phyloP scores from a whole-genome alignment of 2,329 filamentous ascomycete species.

The Plenodomus lindquistii region DNA sequence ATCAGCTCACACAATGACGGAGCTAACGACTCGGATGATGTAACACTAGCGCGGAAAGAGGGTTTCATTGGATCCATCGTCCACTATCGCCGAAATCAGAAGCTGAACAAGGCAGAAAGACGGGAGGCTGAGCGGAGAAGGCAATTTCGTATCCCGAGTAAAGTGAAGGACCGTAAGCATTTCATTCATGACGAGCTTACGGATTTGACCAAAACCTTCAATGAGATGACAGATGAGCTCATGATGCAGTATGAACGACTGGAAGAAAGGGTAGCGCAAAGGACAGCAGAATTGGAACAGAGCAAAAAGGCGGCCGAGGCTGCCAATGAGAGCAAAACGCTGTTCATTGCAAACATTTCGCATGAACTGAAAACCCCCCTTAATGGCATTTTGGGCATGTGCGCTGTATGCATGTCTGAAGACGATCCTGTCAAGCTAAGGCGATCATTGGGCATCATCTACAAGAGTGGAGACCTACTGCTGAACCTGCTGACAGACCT shows the following conservation, averaged over 20 bases:
- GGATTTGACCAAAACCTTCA: conserved; percentile 82
- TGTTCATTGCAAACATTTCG: conserved; percentile 94
- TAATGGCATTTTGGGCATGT: conserved; percentile 95
- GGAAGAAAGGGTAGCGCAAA: conserved; percentile 80
- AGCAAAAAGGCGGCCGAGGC: conserved; percentile 91
- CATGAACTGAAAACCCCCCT: conserved; percentile 90
- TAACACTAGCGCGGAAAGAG: conserved; percentile 51
- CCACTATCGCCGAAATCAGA: conserved; percentile 38
- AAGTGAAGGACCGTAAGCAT: conserved; percentile 76
- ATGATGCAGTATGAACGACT: conserved; percentile 82
- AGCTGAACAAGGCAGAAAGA: conserved; percentile 41
- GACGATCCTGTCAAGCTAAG: conserved; percentile 78
- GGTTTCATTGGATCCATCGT: conserved; percentile 48
- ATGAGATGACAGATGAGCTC: conserved; percentile 91
- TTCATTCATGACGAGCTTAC: conserved; percentile 82
- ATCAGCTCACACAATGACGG: conserved; percentile 42
- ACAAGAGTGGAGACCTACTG: conserved; percentile 83
- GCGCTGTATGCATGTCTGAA: conserved; percentile 89
- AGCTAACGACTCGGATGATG: conserved; percentile 52
- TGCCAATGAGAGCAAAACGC: conserved; percentile 95
- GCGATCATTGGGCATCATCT: conserved; percentile 82
- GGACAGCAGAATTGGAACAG: conserved; percentile 82
- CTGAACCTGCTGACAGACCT: conserved; percentile 87
- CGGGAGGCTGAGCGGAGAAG: conserved; percentile 49
- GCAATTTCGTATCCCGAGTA: conserved; percentile 81